Percentiles rank a stretch among this genome's conserved stretches.
Evolutionary conservation across 768 basidiomycete genomes (phyloP).

Genomic region (Leucocoprinus birnbaumii): DNA sequence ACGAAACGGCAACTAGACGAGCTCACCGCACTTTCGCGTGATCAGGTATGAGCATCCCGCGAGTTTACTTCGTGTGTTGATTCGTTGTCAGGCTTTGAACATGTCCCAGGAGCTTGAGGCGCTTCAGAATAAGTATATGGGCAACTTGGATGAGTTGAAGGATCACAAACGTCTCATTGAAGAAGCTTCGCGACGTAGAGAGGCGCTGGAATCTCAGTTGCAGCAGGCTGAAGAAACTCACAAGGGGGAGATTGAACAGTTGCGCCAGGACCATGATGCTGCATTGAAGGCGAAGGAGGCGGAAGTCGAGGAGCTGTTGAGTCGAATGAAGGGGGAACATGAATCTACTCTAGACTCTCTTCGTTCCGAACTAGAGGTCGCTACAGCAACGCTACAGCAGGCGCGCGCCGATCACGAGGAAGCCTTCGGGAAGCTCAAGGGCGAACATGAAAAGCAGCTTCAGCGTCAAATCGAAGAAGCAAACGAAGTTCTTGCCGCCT

Average conservation of each 20-base stretch:
- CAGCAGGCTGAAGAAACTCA: conserved; percentile 51
- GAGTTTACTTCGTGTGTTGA: conserved; percentile 3
- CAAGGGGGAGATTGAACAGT: conserved; percentile 41
- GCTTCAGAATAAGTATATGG: conserved; percentile 53
- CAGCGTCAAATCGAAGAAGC: conserved; percentile 53
- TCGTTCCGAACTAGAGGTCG: conserved; percentile 41
- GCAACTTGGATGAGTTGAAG: conserved; percentile 8
- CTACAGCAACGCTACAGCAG: conserved; percentile 39
- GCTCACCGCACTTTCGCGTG: conserved; percentile 73
- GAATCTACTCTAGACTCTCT: conserved; percentile 33
- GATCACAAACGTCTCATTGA: conserved; percentile 52
- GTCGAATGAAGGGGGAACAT: conserved; percentile 34
- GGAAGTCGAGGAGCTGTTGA: conserved; percentile 4
- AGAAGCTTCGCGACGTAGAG: conserved; percentile 53
- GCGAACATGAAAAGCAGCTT: conserved; percentile 53
- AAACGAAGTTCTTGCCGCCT: conserved; percentile 41
- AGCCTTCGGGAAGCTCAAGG: conserved; percentile 53
- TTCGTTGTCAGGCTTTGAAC: conserved; percentile 61
- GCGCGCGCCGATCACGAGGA: conserved; percentile 58
- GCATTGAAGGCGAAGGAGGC: conserved; percentile 30
- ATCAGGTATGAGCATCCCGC: conserved; percentile 59
- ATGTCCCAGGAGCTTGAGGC: conserved; percentile 87
- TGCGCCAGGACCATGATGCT: conserved; percentile 46
- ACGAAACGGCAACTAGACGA: conserved; percentile 82
- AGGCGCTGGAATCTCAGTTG: conserved; percentile 47